phyloP scores from a whole-genome alignment of 148 eudicot genomes.

The Persicaria tinctoria region DNA sequence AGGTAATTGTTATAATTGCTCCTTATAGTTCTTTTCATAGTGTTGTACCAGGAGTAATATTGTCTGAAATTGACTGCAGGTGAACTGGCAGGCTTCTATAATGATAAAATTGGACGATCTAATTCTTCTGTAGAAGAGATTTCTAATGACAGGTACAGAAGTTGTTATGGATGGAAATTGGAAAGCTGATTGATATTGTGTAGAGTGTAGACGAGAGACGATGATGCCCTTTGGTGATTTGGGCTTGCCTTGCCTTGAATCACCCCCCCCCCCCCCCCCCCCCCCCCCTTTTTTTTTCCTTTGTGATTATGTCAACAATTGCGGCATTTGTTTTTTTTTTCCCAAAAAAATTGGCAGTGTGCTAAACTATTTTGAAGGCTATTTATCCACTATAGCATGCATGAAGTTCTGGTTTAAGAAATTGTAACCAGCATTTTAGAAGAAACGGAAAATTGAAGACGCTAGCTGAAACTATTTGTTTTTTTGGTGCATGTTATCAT shows the following conservation, averaged over 20 bases:
- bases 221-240: conserved; percentile 5
- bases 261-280: neutral
- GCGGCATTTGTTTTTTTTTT: neutral
- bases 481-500: neutral
- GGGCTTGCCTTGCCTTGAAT: neutral
- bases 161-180: neutral
- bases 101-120: conserved; percentile 34
- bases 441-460: neutral
- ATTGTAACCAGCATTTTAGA: neutral
- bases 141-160: conserved; percentile 45
- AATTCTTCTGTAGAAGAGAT: conserved; percentile 36
- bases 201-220: neutral
- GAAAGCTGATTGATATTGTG: neutral
- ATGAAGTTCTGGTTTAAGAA: neutral
- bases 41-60: conserved; percentile 7
- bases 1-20: conserved; percentile 35
- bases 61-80: conserved; percentile 32
- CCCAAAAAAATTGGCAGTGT: neutral
- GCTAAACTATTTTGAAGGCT: neutral
- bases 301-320: neutral
- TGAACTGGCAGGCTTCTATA: conserved; percentile 39
- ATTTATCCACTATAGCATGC: too few relatives aligned
- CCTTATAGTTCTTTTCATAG: conserved; percentile 9
- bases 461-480: neutral
- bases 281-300: neutral